Evolutionary conservation across 371 early-diverging fungal species (phyloP), one percentile per base, ranked within the genome.

Genomic region (Blakeslea trispora): DNA sequence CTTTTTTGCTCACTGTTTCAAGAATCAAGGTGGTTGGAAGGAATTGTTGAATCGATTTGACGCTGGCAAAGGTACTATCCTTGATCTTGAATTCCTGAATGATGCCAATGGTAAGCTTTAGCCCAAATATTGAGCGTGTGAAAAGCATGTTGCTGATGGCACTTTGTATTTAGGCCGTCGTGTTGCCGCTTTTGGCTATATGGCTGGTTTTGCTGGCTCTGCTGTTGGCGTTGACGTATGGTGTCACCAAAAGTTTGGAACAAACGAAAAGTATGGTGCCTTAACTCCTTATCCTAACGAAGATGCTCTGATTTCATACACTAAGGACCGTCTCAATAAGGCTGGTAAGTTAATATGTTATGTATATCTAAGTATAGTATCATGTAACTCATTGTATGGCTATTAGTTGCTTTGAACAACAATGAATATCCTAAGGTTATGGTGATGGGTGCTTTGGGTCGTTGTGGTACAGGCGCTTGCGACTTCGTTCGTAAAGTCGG

Each of bases 1-100:
- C 70, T 93, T 95, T 82, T 98, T 98, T 74, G 98, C 97, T 40
- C 97, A 98, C 72, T 96, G 96, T 81, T 98, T 83, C 86, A 98
- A 98, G 86, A 76, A 83, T 57, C 97, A 98, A 76, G 91, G 76
- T 53, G 97, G 97, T 21, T 98, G 96, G 97, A 85, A 85, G 66
- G 91, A 96, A 31, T 80, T 95, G 18, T 72, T 98, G 39, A 74
- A 75, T 22, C 84, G 96, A 45, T 98, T 97, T 67, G 83, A 86
- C 61, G 75, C 74, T 41, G 98, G 96, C 35, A 82, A 92, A 14
- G 98, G 98, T 15, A 83, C 87, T 21, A 81, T 98, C 60, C 77
- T 95, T 47, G 98, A 96, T 72, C 79, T 98, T 35, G 98, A 98
- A 77, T 98, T 96, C 72, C 73, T 98, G 77, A 77, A 82, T 45